Base-by-base conservation (phyloP, 2,329 filamentous ascomycete genomes). In the Raffaelea ambrosiae region DNA sequence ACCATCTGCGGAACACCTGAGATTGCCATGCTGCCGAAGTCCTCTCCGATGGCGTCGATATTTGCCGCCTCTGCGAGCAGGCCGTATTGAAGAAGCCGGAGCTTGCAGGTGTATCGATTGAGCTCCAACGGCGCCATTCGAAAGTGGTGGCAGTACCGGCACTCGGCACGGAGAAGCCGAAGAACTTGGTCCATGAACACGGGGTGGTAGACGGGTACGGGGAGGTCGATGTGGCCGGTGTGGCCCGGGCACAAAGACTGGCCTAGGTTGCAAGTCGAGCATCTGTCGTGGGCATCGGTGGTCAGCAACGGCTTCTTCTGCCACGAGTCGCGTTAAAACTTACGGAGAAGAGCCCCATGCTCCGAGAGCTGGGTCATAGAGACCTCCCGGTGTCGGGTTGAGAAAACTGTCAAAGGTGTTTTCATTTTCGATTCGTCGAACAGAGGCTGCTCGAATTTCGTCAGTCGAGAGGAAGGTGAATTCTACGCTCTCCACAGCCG, bases 181-280 rank as follows among this genome's bases (percentile, higher is more conserved):
- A 94, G 79, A 46, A 90, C 78, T 64, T 96, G 90, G 62, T 96
- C 90, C 73, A 98, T 85, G 61, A 96, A 97, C 2, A 89, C 86
- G n/a, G 91, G 88, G 65, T 98, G 91, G 64, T 97, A 98, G 46
- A 96, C 87, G 42, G 87, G 88, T 13, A 90, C 84, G 14, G 93
- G 90, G 13, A 98, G 81, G 58, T 96, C 88, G 63, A 98, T 95
- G 62, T 98, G 93, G 46, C 93, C 94, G 51, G 86, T 79, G 70
- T 98, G 94, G 49, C 94, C 94, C 7, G 91, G 88, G 63, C 94
- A 98, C 58, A 79, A 79, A 61, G 82, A 77, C 52, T 83, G 83
- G 60, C 83, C 86, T 55, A 95, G 76, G 57, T 91, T 88, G 69
- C 93, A 98, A 64, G 93, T 98, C 58, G 88, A 77, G 70, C 93